These are phyloP conservation scores for Orychophragmus violaceus DNA, from an alignment of 345 rosid genomes.

Conservation along the genomic window DNA sequence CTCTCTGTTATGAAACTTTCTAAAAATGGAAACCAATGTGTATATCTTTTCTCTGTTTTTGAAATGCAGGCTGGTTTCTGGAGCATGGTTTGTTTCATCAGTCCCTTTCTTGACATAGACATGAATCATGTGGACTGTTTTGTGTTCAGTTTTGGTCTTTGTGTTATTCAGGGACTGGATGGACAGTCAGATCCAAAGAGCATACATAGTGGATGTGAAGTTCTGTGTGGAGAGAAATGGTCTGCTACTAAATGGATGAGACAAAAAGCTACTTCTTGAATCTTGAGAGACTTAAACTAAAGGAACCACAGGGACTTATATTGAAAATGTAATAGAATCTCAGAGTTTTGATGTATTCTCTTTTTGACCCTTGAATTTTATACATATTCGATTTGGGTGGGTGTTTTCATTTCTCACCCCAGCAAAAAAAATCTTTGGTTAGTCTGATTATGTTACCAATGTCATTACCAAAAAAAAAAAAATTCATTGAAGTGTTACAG, in stretches of 20 bases:
- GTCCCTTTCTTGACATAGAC: background rate
- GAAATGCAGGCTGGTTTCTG: slow-evolving; percentile 88
- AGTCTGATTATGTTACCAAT: no score
- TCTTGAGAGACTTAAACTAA: slow-evolving; percentile 1
- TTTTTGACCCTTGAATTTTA: background rate
- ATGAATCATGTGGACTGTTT: background rate
- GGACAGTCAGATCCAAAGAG: slow-evolving; percentile 82
- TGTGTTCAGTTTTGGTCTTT: background rate
- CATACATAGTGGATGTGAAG: slow-evolving; percentile 93
- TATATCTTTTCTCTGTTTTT: background rate
- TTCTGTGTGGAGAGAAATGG: slow-evolving; percentile 83
- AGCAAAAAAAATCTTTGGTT: background rate
- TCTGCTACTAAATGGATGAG: slow-evolving; percentile 99
- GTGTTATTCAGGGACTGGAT: slow-evolving; percentile 54
- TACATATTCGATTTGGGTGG: background rate
- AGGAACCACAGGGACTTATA: slow-evolving; percentile 17
- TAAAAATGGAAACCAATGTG: background rate
- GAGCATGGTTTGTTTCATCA: slow-evolving; percentile 86
- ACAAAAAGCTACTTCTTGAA: slow-evolving; percentile 49
- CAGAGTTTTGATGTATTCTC: slow-evolving; percentile 4
- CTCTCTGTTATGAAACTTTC: background rate
- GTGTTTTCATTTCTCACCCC: background rate
- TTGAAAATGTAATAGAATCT: slow-evolving; percentile 12
- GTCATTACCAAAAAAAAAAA: background rate
- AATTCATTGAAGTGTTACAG: no score